Percentiles rank a stretch among this genome's conserved stretches.
Evolutionary conservation across 1,284 basidiomycete species (phyloP).

Genomic region (Moniliophthora roreri): DNA sequence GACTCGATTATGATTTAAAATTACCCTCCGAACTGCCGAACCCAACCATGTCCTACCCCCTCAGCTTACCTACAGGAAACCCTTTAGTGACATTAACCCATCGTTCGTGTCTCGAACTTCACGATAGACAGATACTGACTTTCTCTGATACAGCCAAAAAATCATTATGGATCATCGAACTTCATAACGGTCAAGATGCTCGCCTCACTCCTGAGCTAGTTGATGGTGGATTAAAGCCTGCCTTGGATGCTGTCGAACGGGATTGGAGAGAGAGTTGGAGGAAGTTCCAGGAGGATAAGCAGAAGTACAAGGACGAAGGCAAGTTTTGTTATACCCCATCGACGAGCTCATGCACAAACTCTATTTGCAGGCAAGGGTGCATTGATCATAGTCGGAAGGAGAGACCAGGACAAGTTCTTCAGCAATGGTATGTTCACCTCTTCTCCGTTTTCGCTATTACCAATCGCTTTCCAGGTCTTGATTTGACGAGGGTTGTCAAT

Average conservation of each 20-base stretch:
- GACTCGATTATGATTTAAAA: too few species aligned
- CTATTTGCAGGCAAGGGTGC: too few species aligned
- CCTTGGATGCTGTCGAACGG: conserved; percentile 75
- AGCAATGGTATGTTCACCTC: conserved; percentile 63
- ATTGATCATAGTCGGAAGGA: conserved; percentile 74
- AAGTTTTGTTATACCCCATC: too few species aligned
- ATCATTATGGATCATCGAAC: conserved; percentile 70
- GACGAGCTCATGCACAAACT: too few species aligned
- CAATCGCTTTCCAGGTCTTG: conserved; percentile 53
- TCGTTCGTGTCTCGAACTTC: conserved; percentile 41
- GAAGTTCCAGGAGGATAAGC: conserved; percentile 38
- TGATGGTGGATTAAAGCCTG: conserved; percentile 64
- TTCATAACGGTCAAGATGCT: conserved; percentile 77
- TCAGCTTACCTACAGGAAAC: conserved; percentile 43
- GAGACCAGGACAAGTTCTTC: conserved; percentile 84
- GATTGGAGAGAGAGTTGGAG: conserved; percentile 71
- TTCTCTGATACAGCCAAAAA: conserved; percentile 42
- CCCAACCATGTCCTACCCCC: conserved; percentile 40
- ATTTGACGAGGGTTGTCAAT: conserved; percentile 61
- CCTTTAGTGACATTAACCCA: conserved; percentile 64
- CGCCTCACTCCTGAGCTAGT: conserved; percentile 66
- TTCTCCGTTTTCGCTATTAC: background rate
- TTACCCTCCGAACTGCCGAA: too few species aligned
- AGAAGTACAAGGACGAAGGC: conserved; percentile 41
- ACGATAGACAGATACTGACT: background rate